These are phyloP conservation scores for Rhizopogon vulgaris DNA, from an alignment of 768 basidiomycete species.

Conservation along the genomic window DNA sequence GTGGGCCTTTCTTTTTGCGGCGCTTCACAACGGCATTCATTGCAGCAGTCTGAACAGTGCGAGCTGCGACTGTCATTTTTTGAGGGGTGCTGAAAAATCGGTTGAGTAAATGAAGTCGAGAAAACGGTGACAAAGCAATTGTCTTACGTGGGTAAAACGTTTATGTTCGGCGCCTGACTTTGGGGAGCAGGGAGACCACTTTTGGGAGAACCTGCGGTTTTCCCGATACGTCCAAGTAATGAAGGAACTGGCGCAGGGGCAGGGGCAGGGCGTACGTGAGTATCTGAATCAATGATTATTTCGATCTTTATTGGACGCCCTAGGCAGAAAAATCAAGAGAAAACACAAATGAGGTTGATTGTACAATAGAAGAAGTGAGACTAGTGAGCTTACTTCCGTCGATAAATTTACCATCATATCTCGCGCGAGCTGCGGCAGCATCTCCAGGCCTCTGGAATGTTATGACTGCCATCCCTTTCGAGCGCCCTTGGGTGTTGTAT, in stretches of 20 bases:
- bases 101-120: neutral
- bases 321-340: constrained; percentile 16
- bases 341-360: neutral
- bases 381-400: constrained; percentile 43
- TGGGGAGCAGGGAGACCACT: constrained; percentile 2
- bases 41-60: constrained; percentile 13
- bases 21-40: constrained; percentile 27
- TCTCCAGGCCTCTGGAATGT: constrained; percentile 58
- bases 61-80: constrained; percentile 10
- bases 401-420: constrained; percentile 73
- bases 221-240: constrained; percentile 32
- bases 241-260: constrained; percentile 26
- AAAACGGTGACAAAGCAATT: constrained; percentile 1
- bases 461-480: constrained; percentile 79
- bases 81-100: constrained; percentile 8
- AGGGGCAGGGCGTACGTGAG: constrained; percentile 12
- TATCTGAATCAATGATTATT: constrained; percentile 45
- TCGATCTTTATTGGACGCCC: constrained; percentile 66
- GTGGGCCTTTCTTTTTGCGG: constrained; percentile 68
- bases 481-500: constrained; percentile 68
- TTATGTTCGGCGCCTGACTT: constrained; percentile 13
- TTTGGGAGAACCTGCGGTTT: constrained; percentile 2
- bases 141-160: constrained; percentile 5
- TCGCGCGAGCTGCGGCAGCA: constrained; percentile 54
- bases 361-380: neutral